These are phyloP conservation scores for Aspergillus haitiensis DNA, from an alignment of 495 filamentous ascomycete species.

Conservation along the genomic window DNA sequence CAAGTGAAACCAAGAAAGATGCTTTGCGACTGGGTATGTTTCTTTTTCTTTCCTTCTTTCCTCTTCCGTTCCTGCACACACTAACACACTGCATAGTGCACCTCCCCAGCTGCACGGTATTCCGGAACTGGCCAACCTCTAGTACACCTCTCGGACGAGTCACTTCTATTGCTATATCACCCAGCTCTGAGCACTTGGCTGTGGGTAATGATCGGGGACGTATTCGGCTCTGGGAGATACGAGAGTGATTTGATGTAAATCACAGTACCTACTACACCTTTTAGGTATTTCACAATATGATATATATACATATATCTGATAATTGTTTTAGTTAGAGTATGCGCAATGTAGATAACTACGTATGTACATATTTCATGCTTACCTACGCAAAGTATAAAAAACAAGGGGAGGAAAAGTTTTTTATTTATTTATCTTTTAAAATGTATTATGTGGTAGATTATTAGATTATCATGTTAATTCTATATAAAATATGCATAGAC, in stretches of 20 bases:
- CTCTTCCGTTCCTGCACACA: too few species aligned
- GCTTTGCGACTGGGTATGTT: constrained; percentile 67
- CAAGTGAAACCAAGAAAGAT: constrained; percentile 82
- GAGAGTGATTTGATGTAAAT: constrained; percentile 32
- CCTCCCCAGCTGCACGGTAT: constrained; percentile 87
- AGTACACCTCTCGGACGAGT: constrained; percentile 87
- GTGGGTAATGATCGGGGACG: constrained; percentile 85
- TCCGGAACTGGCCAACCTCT: constrained; percentile 92
- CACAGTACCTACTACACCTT: not conserved
- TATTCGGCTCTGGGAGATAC: constrained; percentile 85
- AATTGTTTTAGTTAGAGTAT: too few species aligned
- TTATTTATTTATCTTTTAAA: too few species aligned
- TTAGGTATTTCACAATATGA: too few species aligned
- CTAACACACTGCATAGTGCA: constrained; percentile 56
- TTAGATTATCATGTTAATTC: too few species aligned
- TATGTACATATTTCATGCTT: too few species aligned
- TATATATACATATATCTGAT: too few species aligned
- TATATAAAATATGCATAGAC: too few species aligned
- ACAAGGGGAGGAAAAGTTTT: too few species aligned
- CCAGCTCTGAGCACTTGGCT: constrained; percentile 67
- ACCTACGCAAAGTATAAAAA: too few species aligned
- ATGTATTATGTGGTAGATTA: too few species aligned
- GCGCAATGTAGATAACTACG: too few species aligned
- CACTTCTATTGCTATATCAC: constrained; percentile 74
- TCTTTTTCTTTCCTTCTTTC: constrained; percentile 1